These are phyloP conservation scores for Pseudogymnoascus sp. DNA, from an alignment of 2,329 filamentous ascomycete genomes.

Conservation along the genomic window DNA sequence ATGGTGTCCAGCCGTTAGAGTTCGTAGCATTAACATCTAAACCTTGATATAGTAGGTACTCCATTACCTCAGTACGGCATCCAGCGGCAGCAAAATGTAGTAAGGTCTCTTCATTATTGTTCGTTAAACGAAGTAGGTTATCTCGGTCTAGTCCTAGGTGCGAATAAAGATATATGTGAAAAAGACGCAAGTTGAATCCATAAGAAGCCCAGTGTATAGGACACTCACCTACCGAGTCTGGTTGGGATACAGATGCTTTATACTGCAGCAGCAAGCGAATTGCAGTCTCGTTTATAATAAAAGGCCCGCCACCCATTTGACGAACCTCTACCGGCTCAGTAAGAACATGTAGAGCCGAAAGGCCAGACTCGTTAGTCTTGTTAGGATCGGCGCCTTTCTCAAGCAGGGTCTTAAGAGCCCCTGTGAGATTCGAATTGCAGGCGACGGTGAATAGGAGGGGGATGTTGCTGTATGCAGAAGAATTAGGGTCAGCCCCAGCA, in stretches of 20 bases:
- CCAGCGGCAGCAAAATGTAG: background rate
- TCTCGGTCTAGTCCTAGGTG: background rate
- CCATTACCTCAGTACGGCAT: background rate
- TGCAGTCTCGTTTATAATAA: background rate
- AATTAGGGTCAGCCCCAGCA: background rate
- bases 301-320: background rate
- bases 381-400: background rate
- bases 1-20: background rate
- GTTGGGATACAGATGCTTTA: background rate
- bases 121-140: background rate
- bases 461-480: background rate
- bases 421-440: background rate
- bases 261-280: background rate
- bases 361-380: background rate
- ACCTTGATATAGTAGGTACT: background rate
- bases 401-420: background rate
- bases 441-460: background rate
- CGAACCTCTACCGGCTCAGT: background rate
- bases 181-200: background rate
- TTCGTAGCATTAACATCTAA: background rate
- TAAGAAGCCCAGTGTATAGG: background rate
- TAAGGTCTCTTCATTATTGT: background rate
- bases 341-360: background rate
- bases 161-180: background rate
- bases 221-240: background rate